Conservation (phyloP, 2,329 filamentous ascomycete species). For the Cladophialophora immunda region DNA sequence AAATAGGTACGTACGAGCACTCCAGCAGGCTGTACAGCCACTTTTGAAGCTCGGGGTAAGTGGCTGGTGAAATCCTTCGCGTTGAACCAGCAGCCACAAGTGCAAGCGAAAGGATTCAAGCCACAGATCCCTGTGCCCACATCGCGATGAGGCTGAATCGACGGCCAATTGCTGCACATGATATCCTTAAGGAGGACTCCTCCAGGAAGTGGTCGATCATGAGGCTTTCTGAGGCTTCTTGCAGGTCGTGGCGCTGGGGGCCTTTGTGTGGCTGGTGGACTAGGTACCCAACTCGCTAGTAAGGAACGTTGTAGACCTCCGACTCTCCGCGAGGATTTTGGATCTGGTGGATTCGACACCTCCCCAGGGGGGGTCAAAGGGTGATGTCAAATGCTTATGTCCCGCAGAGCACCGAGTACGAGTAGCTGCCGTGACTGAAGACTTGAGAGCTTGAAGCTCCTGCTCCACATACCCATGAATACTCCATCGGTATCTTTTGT, state of each 20-base stretch:
- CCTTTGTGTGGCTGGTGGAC: neutral
- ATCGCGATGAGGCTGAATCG: slow-evolving; percentile 1
- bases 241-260: neutral
- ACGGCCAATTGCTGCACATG: neutral
- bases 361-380: neutral
- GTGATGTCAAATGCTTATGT: neutral
- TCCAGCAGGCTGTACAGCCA: no score
- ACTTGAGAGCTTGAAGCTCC: neutral
- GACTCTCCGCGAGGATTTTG: neutral
- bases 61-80: slow-evolving; percentile 6
- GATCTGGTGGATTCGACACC: neutral
- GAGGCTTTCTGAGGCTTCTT: neutral
- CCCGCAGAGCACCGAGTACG: neutral
- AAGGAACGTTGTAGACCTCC: neutral
- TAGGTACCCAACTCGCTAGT: neutral
- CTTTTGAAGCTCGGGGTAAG: slow-evolving; percentile 1
- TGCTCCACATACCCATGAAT: no score
- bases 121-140: neutral
- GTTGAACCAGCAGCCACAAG: neutral
- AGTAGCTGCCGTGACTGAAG: neutral
- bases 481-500: neutral
- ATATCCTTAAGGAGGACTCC: neutral
- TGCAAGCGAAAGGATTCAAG: slow-evolving; percentile 4
- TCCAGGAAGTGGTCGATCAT: neutral
- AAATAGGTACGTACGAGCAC: no score